Base-by-base conservation (phyloP, 1,139 yeast species). In the Lodderomyces oxycetoniae region DNA sequence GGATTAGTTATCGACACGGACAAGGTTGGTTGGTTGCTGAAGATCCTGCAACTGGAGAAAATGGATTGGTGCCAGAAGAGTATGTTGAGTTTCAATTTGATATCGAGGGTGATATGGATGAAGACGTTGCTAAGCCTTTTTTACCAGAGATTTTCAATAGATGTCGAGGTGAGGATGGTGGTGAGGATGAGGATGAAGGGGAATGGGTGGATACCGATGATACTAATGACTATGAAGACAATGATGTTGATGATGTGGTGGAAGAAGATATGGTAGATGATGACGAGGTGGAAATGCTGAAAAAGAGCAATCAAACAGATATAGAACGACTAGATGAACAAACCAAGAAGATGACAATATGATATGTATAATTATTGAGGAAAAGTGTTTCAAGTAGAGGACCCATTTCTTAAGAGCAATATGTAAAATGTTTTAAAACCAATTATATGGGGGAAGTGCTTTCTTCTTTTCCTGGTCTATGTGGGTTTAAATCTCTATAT, bases 1-100 rank as follows among this genome's bases (percentile, higher is more conserved):
- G 91, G 76, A 83, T 91, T 21, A 78, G 83, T 40, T 89, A 89
- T 56, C 74, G 95, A 42, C 96, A 91, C 55, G 97, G 97, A 14
- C 96, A 91, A 55, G 99, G 99, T 5, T 91, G 98, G 99, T 69
- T 93, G 4, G 97, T 91, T 32, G 97, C 97, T 0, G 86, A 81
- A 47, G 89, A 85, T 50, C 83, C 88, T 0, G 69, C 57, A 22
- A 72, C 83, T 3, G 89, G 88, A 1, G 84, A 80, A 45, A 85
- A 94, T 19, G 99, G 99, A 2, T 72, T 91, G 34, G 95, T 91
- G 5, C 99, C 99, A 1, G 96, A 89, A 51, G 96, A 86, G 49
- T 91, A 88, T 50, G 96, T 91, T 29, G 83, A 82, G 63, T 81
- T 36, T 47, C 68, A 29, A 47, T 49, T 27, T n/a, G 54, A 46